phyloP scores from a whole-genome alignment of 345 rosid species.

The Xanthoceras sorbifolium region DNA sequence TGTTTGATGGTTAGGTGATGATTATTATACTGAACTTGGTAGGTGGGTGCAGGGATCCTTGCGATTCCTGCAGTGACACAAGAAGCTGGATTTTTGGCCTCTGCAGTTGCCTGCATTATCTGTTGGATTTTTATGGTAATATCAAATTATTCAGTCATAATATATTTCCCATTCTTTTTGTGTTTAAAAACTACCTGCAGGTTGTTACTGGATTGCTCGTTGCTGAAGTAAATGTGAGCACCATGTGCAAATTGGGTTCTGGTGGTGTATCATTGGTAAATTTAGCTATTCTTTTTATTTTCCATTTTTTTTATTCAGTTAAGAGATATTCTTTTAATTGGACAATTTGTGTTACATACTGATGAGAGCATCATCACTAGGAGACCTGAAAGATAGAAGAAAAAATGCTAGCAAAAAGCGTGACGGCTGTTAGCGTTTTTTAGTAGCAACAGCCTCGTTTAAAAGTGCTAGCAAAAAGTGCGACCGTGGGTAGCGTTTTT shows the following conservation, averaged over 20 bases:
- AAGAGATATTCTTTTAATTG: background rate
- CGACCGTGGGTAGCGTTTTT: too few species aligned
- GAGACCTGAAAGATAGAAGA: too few species aligned
- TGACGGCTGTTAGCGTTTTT: too few species aligned
- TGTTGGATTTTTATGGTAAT: constrained; percentile 88
- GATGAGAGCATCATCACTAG: too few species aligned
- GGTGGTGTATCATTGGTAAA: constrained; percentile 91
- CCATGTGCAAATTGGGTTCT: constrained; percentile 92
- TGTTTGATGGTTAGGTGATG: background rate
- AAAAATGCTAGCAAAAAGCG: too few species aligned
- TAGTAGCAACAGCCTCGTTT: too few species aligned
- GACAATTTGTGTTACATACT: background rate
- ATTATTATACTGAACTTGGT: constrained; percentile 1
- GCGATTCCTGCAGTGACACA: constrained; percentile 94
- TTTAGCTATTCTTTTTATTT: background rate
- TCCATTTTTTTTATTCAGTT: background rate
- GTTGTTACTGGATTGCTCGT: constrained; percentile 83
- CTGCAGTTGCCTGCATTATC: constrained; percentile 68
- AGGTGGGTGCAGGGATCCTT: constrained; percentile 96
- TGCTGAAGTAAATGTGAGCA: constrained; percentile 89
- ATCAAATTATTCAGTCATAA: background rate
- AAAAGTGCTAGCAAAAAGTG: too few species aligned
- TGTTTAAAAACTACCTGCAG: constrained; percentile 33
- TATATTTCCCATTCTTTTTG: background rate
- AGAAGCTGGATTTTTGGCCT: constrained; percentile 86